Evolutionary conservation across 495 filamentous ascomycete species (phyloP), one percentile per base, ranked within the genome.

Genomic region (Aspergillus nidulans): DNA sequence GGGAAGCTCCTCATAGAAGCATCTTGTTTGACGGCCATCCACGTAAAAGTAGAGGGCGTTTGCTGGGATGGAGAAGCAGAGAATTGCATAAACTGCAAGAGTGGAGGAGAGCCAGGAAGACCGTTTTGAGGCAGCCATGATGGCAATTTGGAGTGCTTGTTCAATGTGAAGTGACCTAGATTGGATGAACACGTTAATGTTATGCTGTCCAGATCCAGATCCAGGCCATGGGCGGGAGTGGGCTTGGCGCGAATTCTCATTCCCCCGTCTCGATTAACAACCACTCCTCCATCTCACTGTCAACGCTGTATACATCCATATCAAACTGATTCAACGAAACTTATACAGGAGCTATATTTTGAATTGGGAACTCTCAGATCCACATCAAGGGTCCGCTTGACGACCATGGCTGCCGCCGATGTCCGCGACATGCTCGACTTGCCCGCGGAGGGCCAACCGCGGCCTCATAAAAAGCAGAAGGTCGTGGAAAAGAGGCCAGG

Each of bases 1-100:
- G 45, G 92, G 95, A 42, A 98, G 82, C 72, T 97, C 95, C 78
- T 98, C 94, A 75, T 88, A 96, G 85, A 98, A 97, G 74, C 94
- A 98, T 60, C 78, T 75, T 45, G 69, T 65, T 64, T 77, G 70
- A 15, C 82, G 80, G 59, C 87, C 88, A 64, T 97, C 92, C 70
- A 97, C 85, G 78, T 89, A 97, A 82, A 98, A 96, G 83, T 96
- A 91, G 53, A 98, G 83, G 36, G 90, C 91, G 58, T 90, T 85
- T 44, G 85, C 81, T 23, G 85, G 87, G 15, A 79, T 48, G 16
- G 83, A 65, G 12, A 84, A 62, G 32, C 73, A 71, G 57, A 77
- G 61, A 36, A 77, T 58, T 47, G 69, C 66, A 41, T 72, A 69
- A 1, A 75, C 34, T 25, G 70, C 61, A 61, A 76, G 51, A 16